Conservation (phyloP, 116 monocot species). For the Posidonia oceanica region DNA sequence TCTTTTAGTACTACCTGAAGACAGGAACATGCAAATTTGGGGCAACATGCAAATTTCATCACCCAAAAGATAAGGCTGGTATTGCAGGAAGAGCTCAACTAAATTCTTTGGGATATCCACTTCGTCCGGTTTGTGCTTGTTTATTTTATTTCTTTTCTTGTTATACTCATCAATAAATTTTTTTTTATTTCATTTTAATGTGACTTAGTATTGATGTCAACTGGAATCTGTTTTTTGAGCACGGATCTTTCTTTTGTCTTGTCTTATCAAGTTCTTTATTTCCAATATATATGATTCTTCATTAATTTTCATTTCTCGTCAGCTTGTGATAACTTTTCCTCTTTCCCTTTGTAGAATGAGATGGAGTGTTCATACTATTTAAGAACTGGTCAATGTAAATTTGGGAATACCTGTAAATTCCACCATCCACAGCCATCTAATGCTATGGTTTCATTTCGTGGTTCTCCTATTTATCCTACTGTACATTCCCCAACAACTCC, state of each 20-base stretch:
- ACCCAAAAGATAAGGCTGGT: conserved; percentile 70
- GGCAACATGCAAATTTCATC: conserved; percentile 90
- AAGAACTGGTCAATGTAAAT: conserved; percentile 87
- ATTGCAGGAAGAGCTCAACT: conserved; percentile 55
- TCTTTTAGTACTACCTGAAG: conserved; percentile 70
- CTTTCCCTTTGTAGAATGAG: conserved; percentile 58
- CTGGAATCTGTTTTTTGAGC: background rate
- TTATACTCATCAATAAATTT: background rate
- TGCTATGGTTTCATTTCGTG: conserved; percentile 44
- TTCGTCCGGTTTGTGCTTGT: conserved; percentile 58
- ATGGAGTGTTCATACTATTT: conserved; percentile 90
- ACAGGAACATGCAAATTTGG: conserved; percentile 97
- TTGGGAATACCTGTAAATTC: conserved; percentile 92
- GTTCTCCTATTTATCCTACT: conserved; percentile 66
- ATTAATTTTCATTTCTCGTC: background rate
- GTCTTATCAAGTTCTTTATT: background rate
- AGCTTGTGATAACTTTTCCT: background rate
- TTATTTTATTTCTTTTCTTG: background rate
- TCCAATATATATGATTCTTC: background rate
- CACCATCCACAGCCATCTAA: conserved; percentile 87
- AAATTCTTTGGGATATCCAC: conserved; percentile 77
- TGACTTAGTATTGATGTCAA: background rate
- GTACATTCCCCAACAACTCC: conserved; percentile 47
- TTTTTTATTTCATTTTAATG: background rate
- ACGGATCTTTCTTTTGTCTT: background rate